Evolutionary conservation across 2,329 filamentous ascomycete species (phyloP), one percentile per base, ranked within the genome.

Genomic region (Passalora sequoiae): DNA sequence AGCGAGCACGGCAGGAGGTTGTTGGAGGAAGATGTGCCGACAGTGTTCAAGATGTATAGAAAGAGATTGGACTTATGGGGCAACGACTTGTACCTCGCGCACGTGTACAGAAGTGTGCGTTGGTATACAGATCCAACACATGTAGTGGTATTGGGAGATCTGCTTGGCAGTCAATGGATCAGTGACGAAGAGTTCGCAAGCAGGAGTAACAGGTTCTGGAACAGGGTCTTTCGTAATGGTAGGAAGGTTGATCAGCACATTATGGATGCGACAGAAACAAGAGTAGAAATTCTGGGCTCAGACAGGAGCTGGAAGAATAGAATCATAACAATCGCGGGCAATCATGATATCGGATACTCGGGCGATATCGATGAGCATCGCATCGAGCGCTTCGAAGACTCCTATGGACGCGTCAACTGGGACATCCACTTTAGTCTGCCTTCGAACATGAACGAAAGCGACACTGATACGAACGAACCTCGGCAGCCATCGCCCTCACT

Each of bases 161-260:
- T 98, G 46, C 71, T 98, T 7, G 92, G 92, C 7, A 95, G 89
- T 59, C 92, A 98, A 65, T 98, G 92, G 92, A 85, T 98, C 49
- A 77, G 77, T 38, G 82, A 95, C 61, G 77, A 75, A 21, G 92
- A 98, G 66, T 98, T 98, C 61, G 75, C 79, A 48, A 71, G 72
- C 48, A 78, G 92, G 28, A 83, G 81, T 29, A 24, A 47, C 8
- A 40, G 58, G 16, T 60, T 59, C 20, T 61, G 59, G 59, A 32
- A 47, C 4, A 54, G 13, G 16, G 59, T 61, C 6, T 60, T 58
- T 32, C 46, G 24, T 24, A 53, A 47, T 12, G 60, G 51, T 10
- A 47, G 51, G 40, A 57, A 54, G 37, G 57, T 56, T 19, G 50
- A 61, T 24, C 55, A 59, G 37, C 42, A 53, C 8, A 53, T 54